These are phyloP conservation scores for Viridothelium virens DNA, from an alignment of 495 filamentous ascomycete genomes.

Conservation along the genomic window DNA sequence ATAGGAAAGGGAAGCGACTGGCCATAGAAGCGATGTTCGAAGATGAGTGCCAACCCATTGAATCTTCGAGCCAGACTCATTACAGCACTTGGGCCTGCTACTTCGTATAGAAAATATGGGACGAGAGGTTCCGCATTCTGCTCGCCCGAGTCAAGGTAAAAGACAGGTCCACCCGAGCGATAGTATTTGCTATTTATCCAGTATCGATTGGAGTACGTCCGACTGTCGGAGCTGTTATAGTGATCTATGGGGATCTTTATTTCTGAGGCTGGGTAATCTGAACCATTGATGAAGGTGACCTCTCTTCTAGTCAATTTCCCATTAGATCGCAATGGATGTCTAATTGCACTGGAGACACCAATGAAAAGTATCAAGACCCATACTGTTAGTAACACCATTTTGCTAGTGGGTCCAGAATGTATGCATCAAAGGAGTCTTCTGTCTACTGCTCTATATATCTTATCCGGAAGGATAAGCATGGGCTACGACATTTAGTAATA, in stretches of 20 bases:
- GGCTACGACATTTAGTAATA: too few relatives aligned
- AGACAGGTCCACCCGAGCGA: slow-evolving; percentile 10
- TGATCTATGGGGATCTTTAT: slow-evolving; percentile 18
- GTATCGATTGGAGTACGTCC: slow-evolving; percentile 14
- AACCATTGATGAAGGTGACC: slow-evolving; percentile 10
- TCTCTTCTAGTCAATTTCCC: slow-evolving; percentile 8
- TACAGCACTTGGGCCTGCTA: slow-evolving; percentile 13
- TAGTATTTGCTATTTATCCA: slow-evolving; percentile 17
- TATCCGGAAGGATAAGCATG: too few relatives aligned
- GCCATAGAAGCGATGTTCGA: slow-evolving; percentile 18
- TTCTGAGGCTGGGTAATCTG: slow-evolving; percentile 3
- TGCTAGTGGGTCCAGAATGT: background rate
- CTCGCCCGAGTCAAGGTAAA: slow-evolving; percentile 19
- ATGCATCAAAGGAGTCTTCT: background rate
- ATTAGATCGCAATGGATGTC: background rate
- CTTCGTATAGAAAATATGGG: slow-evolving; percentile 19
- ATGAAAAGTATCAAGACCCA: background rate
- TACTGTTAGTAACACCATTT: background rate
- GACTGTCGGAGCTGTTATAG: slow-evolving; percentile 16
- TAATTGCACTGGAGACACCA: background rate
- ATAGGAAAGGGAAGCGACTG: slow-evolving; percentile 14
- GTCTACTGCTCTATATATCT: too few relatives aligned
- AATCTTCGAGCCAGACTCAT: slow-evolving; percentile 11
- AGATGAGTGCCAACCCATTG: slow-evolving; percentile 14
- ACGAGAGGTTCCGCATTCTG: slow-evolving; percentile 17